A percentile compares a stretch with the other conserved stretches of the same genome.
phyloP scores from a whole-genome alignment of 148 eudicot species.

The Nepenthes gracilis region DNA sequence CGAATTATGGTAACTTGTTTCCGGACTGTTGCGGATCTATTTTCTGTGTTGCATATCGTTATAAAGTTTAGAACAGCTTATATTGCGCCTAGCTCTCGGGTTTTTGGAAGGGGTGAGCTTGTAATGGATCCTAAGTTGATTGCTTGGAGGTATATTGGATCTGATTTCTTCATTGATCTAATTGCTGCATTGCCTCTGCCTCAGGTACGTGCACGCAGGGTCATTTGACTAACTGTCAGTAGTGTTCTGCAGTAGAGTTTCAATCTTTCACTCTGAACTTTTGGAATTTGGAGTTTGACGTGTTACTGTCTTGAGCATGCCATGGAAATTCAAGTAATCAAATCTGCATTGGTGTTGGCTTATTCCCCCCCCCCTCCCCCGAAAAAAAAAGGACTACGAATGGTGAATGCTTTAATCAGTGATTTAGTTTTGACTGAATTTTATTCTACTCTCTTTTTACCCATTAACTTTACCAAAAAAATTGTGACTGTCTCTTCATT shows the following conservation, averaged over 20 bases:
- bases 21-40: slow-evolving; percentile 76
- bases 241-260: neutral
- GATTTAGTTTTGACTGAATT: too few species aligned
- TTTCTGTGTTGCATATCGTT: slow-evolving; percentile 68
- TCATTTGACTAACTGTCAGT: neutral
- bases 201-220: slow-evolving; percentile 41
- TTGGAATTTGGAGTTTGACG: neutral
- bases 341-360: too few species aligned
- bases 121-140: slow-evolving; percentile 92
- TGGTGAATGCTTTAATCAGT: too few species aligned
- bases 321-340: too few species aligned
- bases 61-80: slow-evolving; percentile 92
- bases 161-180: slow-evolving; percentile 80
- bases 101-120: slow-evolving; percentile 98
- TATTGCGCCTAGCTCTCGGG: slow-evolving; percentile 90
- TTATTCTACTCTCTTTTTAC: too few species aligned
- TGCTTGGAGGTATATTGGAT: slow-evolving; percentile 61
- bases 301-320: too few species aligned
- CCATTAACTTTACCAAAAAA: too few species aligned
- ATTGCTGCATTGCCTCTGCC: slow-evolving; percentile 96
- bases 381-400: too few species aligned
- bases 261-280: neutral
- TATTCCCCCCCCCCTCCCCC: too few species aligned
- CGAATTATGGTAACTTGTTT: slow-evolving; percentile 67
- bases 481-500: too few species aligned